Conservation (phyloP, 768 basidiomycete genomes). For the Boletales sp. region DNA sequence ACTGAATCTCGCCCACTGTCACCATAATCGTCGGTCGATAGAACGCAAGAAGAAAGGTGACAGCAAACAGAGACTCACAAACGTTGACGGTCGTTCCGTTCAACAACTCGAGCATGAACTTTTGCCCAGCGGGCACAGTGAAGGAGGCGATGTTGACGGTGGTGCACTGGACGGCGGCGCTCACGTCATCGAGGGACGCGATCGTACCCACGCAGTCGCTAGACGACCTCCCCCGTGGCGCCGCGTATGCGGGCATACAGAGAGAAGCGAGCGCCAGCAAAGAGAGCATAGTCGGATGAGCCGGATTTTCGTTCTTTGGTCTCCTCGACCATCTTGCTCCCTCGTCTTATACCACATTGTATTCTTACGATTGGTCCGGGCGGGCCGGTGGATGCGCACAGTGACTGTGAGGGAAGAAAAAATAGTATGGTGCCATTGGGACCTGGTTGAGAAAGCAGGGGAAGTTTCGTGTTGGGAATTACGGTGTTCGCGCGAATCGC, state of each 20-base stretch:
- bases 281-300: too few relatives aligned
- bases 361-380: too few relatives aligned
- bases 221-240: constrained; percentile 11
- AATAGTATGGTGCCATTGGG: too few relatives aligned
- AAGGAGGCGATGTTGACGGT: constrained; percentile 56
- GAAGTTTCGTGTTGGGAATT: too few relatives aligned
- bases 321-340: too few relatives aligned
- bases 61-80: constrained; percentile 34
- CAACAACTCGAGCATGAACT: constrained; percentile 44
- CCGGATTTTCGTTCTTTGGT: too few relatives aligned
- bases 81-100: constrained; percentile 55
- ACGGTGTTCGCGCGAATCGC: too few relatives aligned
- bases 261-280: constrained; percentile 13
- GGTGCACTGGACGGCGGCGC: constrained; percentile 49
- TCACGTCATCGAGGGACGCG: constrained; percentile 48
- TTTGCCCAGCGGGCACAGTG: constrained; percentile 53
- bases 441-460: too few relatives aligned
- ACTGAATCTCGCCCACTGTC: constrained; percentile 54
- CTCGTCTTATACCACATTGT: too few relatives aligned
- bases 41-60: not conserved
- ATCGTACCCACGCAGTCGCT: constrained; percentile 49
- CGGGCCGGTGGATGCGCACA: too few relatives aligned
- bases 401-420: too few relatives aligned
- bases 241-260: constrained; percentile 13
- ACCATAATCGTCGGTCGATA: not conserved